These are phyloP conservation scores for Westerdykella sp. DNA, from an alignment of 2,329 filamentous ascomycete species.

Conservation along the genomic window DNA sequence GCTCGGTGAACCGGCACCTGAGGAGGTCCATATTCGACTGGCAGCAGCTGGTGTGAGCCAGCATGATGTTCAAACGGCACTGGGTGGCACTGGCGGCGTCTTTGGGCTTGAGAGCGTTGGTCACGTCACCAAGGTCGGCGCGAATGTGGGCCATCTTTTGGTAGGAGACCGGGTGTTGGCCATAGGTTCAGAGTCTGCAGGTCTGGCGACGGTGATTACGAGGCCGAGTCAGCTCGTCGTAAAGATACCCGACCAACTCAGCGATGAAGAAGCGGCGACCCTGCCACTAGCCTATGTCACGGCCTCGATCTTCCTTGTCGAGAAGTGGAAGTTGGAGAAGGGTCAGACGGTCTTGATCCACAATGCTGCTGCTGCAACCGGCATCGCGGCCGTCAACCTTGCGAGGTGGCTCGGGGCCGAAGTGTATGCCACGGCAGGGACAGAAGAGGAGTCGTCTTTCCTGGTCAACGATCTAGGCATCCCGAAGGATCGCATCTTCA, in stretches of 20 bases:
- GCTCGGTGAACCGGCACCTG: no score
- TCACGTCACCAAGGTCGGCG: background rate
- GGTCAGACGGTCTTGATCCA: constrained; percentile 7
- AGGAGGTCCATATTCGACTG: no score
- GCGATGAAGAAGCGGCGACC: constrained; percentile 5
- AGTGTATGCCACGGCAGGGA: constrained; percentile 1
- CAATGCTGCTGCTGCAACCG: constrained; percentile 23
- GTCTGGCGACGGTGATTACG: background rate
- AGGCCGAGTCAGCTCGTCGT: background rate
- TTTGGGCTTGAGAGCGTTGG: constrained; percentile 1
- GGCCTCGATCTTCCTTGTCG: constrained; percentile 7
- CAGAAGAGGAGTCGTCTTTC: constrained; percentile 16
- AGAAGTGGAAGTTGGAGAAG: constrained; percentile 5
- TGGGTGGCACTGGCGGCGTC: no score
- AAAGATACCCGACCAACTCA: constrained; percentile 3
- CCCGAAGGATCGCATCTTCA: constrained; percentile 23
- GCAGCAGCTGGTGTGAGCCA: no score
- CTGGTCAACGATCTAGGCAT: constrained; percentile 17
- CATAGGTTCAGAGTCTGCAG: background rate
- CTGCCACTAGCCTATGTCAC: constrained; percentile 9
- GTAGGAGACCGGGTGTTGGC: constrained; percentile 9
- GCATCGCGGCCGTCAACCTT: constrained; percentile 25
- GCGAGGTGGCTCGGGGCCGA: constrained; percentile 16
- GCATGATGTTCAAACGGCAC: no score
- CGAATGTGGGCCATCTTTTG: background rate